Conservation (phyloP, 306 rosid species). For the Alnus glutinosa region DNA sequence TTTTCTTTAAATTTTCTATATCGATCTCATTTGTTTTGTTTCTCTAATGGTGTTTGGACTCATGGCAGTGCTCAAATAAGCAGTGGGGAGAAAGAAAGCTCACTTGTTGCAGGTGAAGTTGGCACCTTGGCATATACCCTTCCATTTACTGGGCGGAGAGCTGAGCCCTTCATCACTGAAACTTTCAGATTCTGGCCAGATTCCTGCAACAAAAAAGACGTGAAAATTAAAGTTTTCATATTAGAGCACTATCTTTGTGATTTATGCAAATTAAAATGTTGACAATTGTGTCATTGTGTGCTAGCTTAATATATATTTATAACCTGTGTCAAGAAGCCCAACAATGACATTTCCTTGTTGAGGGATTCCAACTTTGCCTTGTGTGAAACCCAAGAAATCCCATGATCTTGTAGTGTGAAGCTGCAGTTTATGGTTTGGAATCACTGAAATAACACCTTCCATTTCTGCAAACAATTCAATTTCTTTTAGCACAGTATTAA, state of each 20-base stretch:
- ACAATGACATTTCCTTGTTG: conserved; percentile 22
- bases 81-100: conserved; percentile 6
- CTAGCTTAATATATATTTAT: no score
- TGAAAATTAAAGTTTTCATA: neutral
- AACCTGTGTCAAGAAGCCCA: conserved; percentile 39
- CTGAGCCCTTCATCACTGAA: conserved; percentile 27
- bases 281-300: no score
- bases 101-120: conserved; percentile 47
- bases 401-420: conserved; percentile 48
- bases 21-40: neutral
- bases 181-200: conserved; percentile 44
- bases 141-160: conserved; percentile 43
- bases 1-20: neutral
- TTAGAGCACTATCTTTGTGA: neutral
- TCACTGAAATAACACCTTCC: conserved; percentile 39
- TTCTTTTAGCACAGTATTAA: neutral
- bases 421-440: conserved; percentile 32
- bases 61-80: neutral
- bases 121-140: conserved; percentile 33
- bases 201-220: conserved; percentile 21
- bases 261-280: neutral
- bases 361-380: conserved; percentile 2
- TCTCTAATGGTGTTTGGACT: neutral
- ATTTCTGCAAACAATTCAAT: conserved; percentile 18
- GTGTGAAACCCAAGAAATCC: conserved; percentile 37